A percentile compares a stretch with the other conserved stretches of the same genome.
Conservation (phyloP, 2,329 filamentous ascomycete genomes). For the Pezicula rhizophila region DNA sequence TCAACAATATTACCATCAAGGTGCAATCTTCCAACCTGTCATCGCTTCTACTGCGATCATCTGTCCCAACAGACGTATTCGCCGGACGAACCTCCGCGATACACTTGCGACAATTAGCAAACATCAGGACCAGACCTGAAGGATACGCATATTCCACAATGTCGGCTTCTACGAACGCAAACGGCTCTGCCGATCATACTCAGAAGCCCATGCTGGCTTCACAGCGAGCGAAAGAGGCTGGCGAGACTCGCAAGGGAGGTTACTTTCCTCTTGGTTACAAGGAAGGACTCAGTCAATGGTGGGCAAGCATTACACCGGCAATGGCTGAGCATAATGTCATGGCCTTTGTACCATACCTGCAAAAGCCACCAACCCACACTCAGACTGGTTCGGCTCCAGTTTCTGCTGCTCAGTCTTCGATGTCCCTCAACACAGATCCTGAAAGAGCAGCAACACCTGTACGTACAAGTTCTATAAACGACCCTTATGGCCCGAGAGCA, state of each 20-base stretch:
- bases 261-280: constrained; percentile 88
- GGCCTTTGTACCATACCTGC: constrained; percentile 75
- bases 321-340: constrained; percentile 85
- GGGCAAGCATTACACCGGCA: constrained; percentile 76
- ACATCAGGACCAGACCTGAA: constrained; percentile 17
- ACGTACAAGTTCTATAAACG: constrained; percentile 47
- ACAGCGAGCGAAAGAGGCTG: constrained; percentile 35
- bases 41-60: constrained; percentile 25
- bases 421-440: constrained; percentile 28
- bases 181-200: constrained; percentile 27
- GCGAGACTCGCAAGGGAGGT: constrained; percentile 22
- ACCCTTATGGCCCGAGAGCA: constrained; percentile 77
- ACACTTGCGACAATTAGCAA: constrained; percentile 22
- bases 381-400: constrained; percentile 50
- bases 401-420: constrained; percentile 33
- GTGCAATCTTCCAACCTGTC: constrained; percentile 28
- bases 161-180: constrained; percentile 21
- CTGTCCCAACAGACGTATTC: constrained; percentile 19
- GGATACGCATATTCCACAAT: constrained; percentile 23
- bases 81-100: constrained; percentile 19
- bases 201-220: constrained; percentile 43
- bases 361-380: constrained; percentile 52
- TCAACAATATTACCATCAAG: constrained; percentile 21
- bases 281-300: constrained; percentile 91
- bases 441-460: constrained; percentile 32